Evolutionary conservation across 148 eudicot genomes (phyloP), one percentile per base, ranked within the genome.

Genomic region (Nepenthes gracilis): DNA sequence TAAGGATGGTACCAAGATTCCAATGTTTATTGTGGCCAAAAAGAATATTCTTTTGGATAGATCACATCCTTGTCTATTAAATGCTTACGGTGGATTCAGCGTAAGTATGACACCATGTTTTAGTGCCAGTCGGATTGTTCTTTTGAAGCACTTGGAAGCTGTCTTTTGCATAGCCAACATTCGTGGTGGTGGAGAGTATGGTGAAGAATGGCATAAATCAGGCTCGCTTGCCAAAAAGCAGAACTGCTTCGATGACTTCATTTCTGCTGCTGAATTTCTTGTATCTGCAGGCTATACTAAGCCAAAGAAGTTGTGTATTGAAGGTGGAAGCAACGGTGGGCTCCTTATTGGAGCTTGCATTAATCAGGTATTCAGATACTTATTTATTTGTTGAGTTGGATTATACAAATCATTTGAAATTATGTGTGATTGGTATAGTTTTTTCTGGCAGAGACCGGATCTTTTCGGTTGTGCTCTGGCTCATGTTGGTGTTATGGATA

Each of bases 401-500:
- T 23, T 23, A 23, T 56, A 13, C 32, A 2, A 23, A 1, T 0
- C 11, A 2, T 4, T 54, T 43, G 11, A 43, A 47, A 33, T 52
- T 23, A 54, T 15, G 57, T 4, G 5, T 4, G 4, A 4, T 54
- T 23, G 33, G 34, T 54, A n/a, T 15, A 8, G 4, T 1, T 57
- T 60, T 23, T 23, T 59, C 43, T 76, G 40, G 66, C 83, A 92
- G 98, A 92, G 98, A 70, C 98, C 98, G 4, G 90, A 92, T 77
- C 83, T 93, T 11, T 92, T 85, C 71, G 98, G 98, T 8, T 93
- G 98, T 70, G 98, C 96, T 67, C 81, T 93, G 64, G 95, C 98
- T 72, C 91, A 88, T 75, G 98, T 88, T 61, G 98, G 98, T 63
- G 98, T 93, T 14, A 93, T 93, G 98, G 98, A 88, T 72, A 93